A percentile compares a stretch with the other conserved stretches of the same genome.
phyloP scores from a whole-genome alignment of 176 grass and related monocot genomes.

The Panicum miliaceum region DNA sequence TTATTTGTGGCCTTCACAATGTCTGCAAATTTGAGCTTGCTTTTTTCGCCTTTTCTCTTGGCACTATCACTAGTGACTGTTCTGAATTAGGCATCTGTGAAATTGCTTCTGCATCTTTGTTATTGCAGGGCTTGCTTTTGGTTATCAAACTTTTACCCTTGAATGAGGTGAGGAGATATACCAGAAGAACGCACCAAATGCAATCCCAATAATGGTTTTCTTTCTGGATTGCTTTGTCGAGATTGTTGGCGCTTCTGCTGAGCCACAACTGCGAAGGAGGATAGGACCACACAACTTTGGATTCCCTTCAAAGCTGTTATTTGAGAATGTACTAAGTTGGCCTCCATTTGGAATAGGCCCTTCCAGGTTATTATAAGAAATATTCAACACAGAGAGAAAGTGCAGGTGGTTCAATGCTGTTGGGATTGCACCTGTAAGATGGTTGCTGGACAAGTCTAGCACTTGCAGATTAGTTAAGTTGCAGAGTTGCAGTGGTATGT shows the following conservation, averaged over 20 bases:
- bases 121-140: not conserved
- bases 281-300: conserved; percentile 40
- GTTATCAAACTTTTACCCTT: not conserved
- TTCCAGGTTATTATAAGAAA: conserved; percentile 46
- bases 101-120: conserved; percentile 19
- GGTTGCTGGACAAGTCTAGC: conserved; percentile 47
- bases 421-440: conserved; percentile 51
- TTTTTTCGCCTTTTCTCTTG: conserved; percentile 11
- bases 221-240: not conserved
- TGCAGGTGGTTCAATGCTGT: conserved; percentile 2
- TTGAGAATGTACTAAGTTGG: conserved; percentile 42
- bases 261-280: not conserved
- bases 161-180: not conserved
- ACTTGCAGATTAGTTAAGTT: conserved; percentile 37
- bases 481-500: conserved; percentile 21
- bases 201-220: not conserved
- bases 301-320: conserved; percentile 42
- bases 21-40: conserved; percentile 52
- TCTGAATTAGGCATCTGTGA: conserved; percentile 22
- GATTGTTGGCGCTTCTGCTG: not conserved
- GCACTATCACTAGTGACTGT: conserved; percentile 40
- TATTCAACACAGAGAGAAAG: conserved; percentile 42
- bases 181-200: conserved; percentile 36
- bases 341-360: conserved; percentile 46
- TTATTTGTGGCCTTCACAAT: conserved; percentile 69